Evolutionary conservation across 345 rosid species (phyloP), one percentile per base, ranked within the genome.

Genomic region (Bruguiera gymnorhiza): DNA sequence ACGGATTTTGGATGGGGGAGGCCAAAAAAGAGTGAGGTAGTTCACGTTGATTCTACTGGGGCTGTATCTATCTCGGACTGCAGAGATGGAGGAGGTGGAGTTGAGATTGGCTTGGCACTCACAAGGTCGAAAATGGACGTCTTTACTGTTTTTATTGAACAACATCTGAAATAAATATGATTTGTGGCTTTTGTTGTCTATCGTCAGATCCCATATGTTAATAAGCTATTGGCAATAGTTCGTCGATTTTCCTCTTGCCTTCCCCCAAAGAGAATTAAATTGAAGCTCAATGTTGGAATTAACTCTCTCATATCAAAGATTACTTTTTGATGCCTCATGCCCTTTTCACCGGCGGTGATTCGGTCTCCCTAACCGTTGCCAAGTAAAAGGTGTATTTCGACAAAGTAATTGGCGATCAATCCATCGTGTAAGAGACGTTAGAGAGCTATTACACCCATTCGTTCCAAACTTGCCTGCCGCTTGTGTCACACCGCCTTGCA

Each of bases 1-100:
- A 52, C 69, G 3, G 81, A 84, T 67, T 84, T 84, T 29, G 83
- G 80, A 9, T 81, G 85, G 87, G 87, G 87, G 1, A 81, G 63
- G 69, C 82, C 79, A 2, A 75, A 11, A 36, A 84, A 75, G 67
- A 66, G 62, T 13, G 77, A 73, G 63, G 29, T 66, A 20, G 78
- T 69, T 31, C 79, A 82, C 1, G 59, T 79, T 1, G 83, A 83
- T 53, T 37, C 13, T 4, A 27, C 31, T 1, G 62, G 60, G 4
- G 64, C 74, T 0, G 23, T 83, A 21, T 62, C 73, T n/a, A 7
- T 81, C 6, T 54, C 26, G 0, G 79, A 77, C 54, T 62, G 76
- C 6, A 57, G 73, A 61, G 73, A 77, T 51, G 86, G 70, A 31
- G 68, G 53, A 3, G 79, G 79, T 9, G 78, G 81, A 0, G 46